phyloP scores from a whole-genome alignment of 1,284 basidiomycete genomes.

The Malassezia globosa region DNA sequence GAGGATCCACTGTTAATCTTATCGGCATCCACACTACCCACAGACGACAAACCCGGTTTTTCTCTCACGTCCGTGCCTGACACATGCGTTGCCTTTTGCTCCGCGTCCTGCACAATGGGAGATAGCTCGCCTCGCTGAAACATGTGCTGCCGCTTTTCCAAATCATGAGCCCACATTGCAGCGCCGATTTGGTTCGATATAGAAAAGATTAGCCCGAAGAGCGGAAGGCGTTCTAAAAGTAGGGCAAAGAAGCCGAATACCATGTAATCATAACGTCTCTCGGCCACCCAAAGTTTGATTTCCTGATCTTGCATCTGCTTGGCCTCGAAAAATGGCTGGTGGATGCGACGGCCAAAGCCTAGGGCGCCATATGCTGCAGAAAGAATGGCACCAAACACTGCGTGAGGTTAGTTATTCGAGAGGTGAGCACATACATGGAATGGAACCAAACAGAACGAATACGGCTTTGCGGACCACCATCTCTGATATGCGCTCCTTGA shows the following conservation, averaged over 20 bases:
- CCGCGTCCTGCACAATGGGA: slow-evolving; percentile 4
- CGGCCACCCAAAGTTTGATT: slow-evolving; percentile 39
- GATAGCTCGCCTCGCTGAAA: slow-evolving; percentile 20
- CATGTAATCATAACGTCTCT: slow-evolving; percentile 32
- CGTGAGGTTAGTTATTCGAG: background rate
- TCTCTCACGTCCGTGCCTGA: too few species aligned
- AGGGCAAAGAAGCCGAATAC: slow-evolving; percentile 37
- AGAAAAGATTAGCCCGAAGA: slow-evolving; percentile 35
- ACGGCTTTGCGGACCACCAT: background rate
- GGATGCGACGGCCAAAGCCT: slow-evolving; percentile 23
- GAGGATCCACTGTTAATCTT: too few species aligned
- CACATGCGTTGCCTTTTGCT: too few species aligned
- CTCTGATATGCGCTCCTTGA: background rate
- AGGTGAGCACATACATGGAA: background rate
- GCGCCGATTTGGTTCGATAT: slow-evolving; percentile 45
- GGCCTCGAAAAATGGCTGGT: slow-evolving; percentile 31
- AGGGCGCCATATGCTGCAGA: slow-evolving; percentile 29
- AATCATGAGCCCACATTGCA: slow-evolving; percentile 45
- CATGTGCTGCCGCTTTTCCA: slow-evolving; percentile 42
- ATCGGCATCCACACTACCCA: too few species aligned
- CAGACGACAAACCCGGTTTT: too few species aligned
- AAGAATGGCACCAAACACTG: slow-evolving; percentile 27
- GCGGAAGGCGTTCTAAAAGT: slow-evolving; percentile 36
- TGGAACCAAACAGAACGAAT: background rate
- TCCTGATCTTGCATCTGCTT: slow-evolving; percentile 41